These are phyloP conservation scores for Nitzschia palea DNA, from an alignment of 108 stramenopile species.

Conservation along the genomic window DNA sequence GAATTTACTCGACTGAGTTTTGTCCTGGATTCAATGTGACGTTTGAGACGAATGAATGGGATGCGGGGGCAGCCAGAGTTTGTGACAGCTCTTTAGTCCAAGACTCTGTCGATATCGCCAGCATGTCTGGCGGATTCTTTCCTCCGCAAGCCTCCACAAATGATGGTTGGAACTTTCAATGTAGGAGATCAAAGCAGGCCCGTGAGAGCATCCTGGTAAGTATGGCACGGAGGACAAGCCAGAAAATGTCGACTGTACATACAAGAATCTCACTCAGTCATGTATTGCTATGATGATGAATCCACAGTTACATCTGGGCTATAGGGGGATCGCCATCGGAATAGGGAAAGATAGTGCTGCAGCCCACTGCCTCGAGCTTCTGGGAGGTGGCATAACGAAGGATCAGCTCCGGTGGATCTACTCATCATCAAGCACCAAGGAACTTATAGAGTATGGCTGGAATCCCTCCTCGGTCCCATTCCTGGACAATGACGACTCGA, in stretches of 20 bases:
- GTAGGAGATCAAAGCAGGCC: not conserved
- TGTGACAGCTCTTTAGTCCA: conserved; percentile 4
- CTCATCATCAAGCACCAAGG: not conserved
- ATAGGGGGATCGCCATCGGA: not conserved
- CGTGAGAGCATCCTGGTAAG: not conserved
- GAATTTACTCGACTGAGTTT: not conserved
- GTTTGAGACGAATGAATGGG: not conserved
- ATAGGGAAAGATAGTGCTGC: not conserved
- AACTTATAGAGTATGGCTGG: conserved; percentile 8
- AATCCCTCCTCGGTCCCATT: not conserved
- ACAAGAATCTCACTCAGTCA: not conserved
- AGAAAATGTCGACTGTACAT: not conserved
- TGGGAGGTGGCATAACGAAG: conserved; percentile 11
- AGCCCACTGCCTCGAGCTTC: not conserved
- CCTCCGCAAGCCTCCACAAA: conserved; percentile 5
- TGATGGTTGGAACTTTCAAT: conserved; percentile 8
- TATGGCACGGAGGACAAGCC: not conserved
- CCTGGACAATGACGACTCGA: conserved; percentile 2
- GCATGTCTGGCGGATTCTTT: conserved; percentile 1
- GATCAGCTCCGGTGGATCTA: conserved; percentile 36
- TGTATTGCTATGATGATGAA: conserved; percentile 2
- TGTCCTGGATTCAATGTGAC: not conserved
- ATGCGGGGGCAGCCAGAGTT: conserved; percentile 6
- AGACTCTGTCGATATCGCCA: conserved; percentile 12
- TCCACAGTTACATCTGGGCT: not conserved